A percentile compares a stretch with the other conserved stretches of the same genome.
These are phyloP conservation scores for Phytopythium ostracodes DNA, from an alignment of 352 stramenopile species.

Conservation along the genomic window DNA sequence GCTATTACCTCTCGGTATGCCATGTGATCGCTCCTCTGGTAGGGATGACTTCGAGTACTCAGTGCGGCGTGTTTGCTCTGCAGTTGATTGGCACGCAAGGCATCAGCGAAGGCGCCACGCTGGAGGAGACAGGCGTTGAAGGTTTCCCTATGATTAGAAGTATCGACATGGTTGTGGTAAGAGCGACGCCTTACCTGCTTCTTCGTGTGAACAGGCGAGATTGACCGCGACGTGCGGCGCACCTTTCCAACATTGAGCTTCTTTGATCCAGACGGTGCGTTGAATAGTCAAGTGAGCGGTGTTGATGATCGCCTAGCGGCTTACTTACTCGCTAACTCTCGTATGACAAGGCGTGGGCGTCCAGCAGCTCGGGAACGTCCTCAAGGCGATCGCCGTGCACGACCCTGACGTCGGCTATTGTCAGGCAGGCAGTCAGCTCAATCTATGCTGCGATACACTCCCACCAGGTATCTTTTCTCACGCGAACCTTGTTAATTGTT, in stretches of 20 bases:
- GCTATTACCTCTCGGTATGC: conserved; percentile 4
- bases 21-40: neutral
- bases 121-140: conserved; percentile 60
- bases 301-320: too few species aligned
- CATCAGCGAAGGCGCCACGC: conserved; percentile 24
- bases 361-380: conserved; percentile 59
- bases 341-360: conserved; percentile 38
- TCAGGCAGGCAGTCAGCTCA: conserved; percentile 32
- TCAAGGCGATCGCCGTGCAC: conserved; percentile 59
- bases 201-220: conserved; percentile 42
- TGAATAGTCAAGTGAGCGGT: too few species aligned
- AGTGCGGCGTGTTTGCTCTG: neutral
- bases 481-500: too few species aligned
- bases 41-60: neutral
- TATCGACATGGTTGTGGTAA: too few species aligned
- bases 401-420: conserved; percentile 68
- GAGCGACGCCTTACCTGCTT: neutral
- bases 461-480: too few species aligned
- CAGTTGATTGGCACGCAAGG: conserved; percentile 40
- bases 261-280: conserved; percentile 34
- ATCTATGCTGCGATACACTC: neutral
- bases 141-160: conserved; percentile 13
- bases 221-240: conserved; percentile 62
- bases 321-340: neutral
- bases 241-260: conserved; percentile 62